Evolutionary conservation across 495 filamentous ascomycete genomes (phyloP), one percentile per base, ranked within the genome.

Genomic region (Talaromyces liani): DNA sequence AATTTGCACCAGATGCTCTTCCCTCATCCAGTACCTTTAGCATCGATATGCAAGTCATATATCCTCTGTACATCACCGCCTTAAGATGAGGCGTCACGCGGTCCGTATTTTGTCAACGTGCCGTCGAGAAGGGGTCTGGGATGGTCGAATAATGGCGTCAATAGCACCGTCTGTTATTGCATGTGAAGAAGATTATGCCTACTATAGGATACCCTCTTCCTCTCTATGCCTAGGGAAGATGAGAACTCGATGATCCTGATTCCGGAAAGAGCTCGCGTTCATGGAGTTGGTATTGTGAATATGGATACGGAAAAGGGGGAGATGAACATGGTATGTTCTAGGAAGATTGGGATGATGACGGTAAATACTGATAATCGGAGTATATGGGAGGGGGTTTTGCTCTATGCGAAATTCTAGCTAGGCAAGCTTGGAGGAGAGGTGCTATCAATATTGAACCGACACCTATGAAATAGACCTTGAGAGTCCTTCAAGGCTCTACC

Each of bases 1-100:
- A 55, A n/a, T 20, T 29, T 29, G 51, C 0, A 29, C 10, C 2
- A 55, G 27, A 36, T 12, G 1, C 31, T 33, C 20, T 22, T 22
- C 29, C 31, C 16, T 16, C 27, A 7, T 58, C n/a, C 10, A 14
- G 1, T 20, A n/a, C 14, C 27, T 58, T 58, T 14, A 33, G 56
- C 56, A 58, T 58, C 36, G 56, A 58, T 36, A 58, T 58, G 56
- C 5, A 58, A 58, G 14, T 71, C 33, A 63, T 69, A 27, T 66
- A 66, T 1, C 69, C 67, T 22, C 62, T 73, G 0, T 73, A 67
- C 60, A 56, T 71, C 12, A 65, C 63, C 16, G 67, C 65, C 14
- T 64, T 64, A 1, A 66, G 4, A 67, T 71, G 33, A 64, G 71
- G 6, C 65, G 63, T 36, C 65, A 56, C 2, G 67, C 71, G 3